These are phyloP conservation scores for Arabidopsis arenosa DNA, from an alignment of 345 rosid genomes.

Conservation along the genomic window DNA sequence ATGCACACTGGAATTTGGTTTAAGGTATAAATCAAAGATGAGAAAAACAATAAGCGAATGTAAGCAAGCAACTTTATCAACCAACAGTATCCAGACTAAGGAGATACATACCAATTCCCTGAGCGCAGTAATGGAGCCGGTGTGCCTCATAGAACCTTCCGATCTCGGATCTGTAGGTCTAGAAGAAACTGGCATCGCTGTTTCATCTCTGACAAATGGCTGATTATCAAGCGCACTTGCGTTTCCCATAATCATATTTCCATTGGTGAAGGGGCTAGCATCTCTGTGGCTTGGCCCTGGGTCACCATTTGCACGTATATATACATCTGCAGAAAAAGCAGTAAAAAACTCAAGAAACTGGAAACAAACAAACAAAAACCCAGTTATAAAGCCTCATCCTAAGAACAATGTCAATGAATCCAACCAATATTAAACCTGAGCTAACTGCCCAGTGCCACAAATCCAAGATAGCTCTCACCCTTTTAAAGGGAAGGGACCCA, in stretches of 20 bases:
- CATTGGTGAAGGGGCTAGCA: slow-evolving; percentile 57
- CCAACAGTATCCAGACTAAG: neutral
- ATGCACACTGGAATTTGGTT: slow-evolving; percentile 64
- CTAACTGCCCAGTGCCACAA: neutral
- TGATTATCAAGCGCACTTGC: slow-evolving; percentile 56
- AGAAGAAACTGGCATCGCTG: slow-evolving; percentile 61
- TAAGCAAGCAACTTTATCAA: slow-evolving; percentile 18
- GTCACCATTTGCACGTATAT: slow-evolving; percentile 63
- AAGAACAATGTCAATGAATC: slow-evolving; percentile 16
- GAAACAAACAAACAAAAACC: slow-evolving; percentile 9
- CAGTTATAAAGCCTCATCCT: neutral
- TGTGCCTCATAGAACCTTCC: slow-evolving; percentile 64
- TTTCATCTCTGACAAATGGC: slow-evolving; percentile 61
- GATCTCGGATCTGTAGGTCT: slow-evolving; percentile 69
- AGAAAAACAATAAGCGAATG: slow-evolving; percentile 24
- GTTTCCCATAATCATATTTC: slow-evolving; percentile 60
- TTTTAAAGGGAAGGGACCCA: slow-evolving; percentile 27
- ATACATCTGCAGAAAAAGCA: slow-evolving; percentile 62
- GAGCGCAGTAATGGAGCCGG: slow-evolving; percentile 73
- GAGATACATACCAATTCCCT: slow-evolving; percentile 77
- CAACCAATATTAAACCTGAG: neutral
- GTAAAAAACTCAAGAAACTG: slow-evolving; percentile 23
- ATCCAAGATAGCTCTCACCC: slow-evolving; percentile 21
- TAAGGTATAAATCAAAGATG: slow-evolving; percentile 20
- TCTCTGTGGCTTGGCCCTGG: slow-evolving; percentile 64